A percentile compares a stretch with the other conserved stretches of the same genome.
Conservation (phyloP, 129 eudicot genomes). For the Cynara cardunculus region DNA sequence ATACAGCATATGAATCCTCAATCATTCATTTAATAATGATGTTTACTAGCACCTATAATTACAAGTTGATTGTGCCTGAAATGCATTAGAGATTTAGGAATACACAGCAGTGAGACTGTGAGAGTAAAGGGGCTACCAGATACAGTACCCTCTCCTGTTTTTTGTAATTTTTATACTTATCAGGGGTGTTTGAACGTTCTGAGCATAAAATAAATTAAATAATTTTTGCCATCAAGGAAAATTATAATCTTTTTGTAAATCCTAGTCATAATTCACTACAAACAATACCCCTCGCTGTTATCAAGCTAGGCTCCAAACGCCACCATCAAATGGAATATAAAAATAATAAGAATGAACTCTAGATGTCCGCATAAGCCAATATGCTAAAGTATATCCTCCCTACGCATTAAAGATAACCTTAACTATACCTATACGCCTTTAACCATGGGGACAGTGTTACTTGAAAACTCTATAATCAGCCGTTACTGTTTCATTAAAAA, state of each 20-base stretch:
- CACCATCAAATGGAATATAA: neutral
- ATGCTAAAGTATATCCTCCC: neutral
- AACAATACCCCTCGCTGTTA: neutral
- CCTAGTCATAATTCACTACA: neutral
- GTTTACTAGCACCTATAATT: conserved; percentile 5
- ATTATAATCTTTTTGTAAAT: neutral
- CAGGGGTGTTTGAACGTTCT: neutral
- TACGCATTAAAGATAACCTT: conserved; percentile 2
- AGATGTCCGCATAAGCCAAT: neutral
- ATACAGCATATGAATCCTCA: neutral
- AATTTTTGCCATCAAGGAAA: neutral
- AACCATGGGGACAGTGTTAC: conserved; percentile 10
- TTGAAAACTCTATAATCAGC: neutral
- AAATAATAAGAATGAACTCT: neutral
- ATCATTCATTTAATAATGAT: neutral
- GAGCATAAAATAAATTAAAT: neutral
- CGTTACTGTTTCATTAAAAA: neutral
- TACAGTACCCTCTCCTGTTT: neutral
- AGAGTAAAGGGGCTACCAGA: neutral
- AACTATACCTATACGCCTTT: neutral
- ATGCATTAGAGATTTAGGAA: neutral
- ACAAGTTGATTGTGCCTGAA: conserved; percentile 6
- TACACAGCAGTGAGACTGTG: neutral
- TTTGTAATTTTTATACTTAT: neutral
- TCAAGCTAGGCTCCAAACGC: conserved; percentile 4